Evolutionary conservation across 352 stramenopile species (phyloP), one percentile per base, ranked within the genome.

Genomic region (Phytophthora multivora): DNA sequence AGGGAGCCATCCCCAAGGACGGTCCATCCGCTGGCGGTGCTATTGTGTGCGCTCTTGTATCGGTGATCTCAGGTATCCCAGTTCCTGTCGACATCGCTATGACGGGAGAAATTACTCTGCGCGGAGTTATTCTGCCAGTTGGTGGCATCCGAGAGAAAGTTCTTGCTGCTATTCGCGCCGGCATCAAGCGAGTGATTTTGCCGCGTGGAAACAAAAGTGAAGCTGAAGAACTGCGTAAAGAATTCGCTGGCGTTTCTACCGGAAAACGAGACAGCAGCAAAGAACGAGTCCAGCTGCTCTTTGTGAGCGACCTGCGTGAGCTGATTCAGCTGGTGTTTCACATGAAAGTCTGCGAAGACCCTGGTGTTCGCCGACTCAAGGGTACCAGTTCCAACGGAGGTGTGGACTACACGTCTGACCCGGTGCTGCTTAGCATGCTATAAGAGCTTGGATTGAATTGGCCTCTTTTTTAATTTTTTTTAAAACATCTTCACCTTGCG

Each of bases 101-200:
- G 86, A 97, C 89, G 9, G 90, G 90, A 26, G 88, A 97, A 63
- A 91, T 97, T 47, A 95, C 85, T 0, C 61, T 97, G 9, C 82
- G 83, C 16, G 91, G 90, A 23, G 80, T 95, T 19, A 90, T 97
- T 53, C 59, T 97, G n/a, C 89, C 91, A 2, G 87, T 97, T 31
- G 89, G 90, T n/a, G 91, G 90, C 16, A 91, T 97, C 45, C 89
- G 91, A 16, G 89, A 97, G 52, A 97, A 97, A 69, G 83, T 96
- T 15, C 65, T 97, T 11, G 88, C 89, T 25, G 91, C 91, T 19
- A 88, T 92, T 58, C 82, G 88, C 13, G 89, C 87, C 15, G 89
- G 89, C 2, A 93, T 97, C 56, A 88, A 85, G 58, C 87, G 83
- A 25, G 73, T 96, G 12, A 79, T 96, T 23, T 55, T 95, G 16